phyloP scores from a whole-genome alignment of 441 rosid species.

The Bocquillonia castaneifolia region DNA sequence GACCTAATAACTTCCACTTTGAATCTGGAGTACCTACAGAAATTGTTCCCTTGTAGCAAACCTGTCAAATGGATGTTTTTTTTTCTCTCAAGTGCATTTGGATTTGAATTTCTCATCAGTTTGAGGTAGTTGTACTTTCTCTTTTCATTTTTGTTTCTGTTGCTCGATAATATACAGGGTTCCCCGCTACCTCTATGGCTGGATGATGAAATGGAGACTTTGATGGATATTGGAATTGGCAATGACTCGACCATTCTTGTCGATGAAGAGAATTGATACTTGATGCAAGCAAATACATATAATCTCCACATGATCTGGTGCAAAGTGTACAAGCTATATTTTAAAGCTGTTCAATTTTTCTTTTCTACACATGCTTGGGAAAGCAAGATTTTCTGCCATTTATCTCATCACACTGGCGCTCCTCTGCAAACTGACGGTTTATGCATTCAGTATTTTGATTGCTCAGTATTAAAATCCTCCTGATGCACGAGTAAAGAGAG shows the following conservation, averaged over 20 bases:
- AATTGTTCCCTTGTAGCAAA: neutral
- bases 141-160: neutral
- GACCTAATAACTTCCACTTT: neutral
- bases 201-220: conserved; percentile 75
- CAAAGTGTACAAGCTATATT: too few species aligned
- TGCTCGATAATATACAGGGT: conserved; percentile 40
- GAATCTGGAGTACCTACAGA: neutral
- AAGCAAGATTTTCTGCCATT: too few species aligned
- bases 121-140: neutral
- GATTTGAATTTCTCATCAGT: neutral
- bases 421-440: too few species aligned
- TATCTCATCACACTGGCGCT: too few species aligned
- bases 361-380: too few species aligned
- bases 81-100: neutral
- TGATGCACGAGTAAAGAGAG: too few species aligned
- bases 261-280: conserved; percentile 54
- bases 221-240: conserved; percentile 66
- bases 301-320: too few species aligned
- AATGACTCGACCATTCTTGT: conserved; percentile 60
- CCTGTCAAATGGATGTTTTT: neutral
- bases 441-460: too few species aligned
- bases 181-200: conserved; percentile 67
- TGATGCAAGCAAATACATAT: too few species aligned
- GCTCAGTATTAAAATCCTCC: too few species aligned
- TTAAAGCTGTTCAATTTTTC: too few species aligned